Conservation (phyloP, 2,329 filamentous ascomycete genomes). For the Thermomyces lanuginosus region DNA sequence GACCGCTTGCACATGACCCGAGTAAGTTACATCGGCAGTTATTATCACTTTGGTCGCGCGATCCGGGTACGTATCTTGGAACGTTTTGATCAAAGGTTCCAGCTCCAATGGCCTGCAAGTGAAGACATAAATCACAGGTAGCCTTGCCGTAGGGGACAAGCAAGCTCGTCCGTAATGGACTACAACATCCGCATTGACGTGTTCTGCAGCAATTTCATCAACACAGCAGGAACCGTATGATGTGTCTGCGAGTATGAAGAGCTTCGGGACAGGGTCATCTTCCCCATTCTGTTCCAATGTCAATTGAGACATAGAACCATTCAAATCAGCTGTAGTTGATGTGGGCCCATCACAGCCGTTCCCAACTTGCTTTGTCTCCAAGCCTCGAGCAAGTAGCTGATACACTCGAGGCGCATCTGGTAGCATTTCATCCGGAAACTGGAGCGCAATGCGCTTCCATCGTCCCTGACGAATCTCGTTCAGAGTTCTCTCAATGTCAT, state of each 20-base stretch:
- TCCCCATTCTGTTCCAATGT: slow-evolving; percentile 3
- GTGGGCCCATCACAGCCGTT: neutral
- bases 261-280: slow-evolving; percentile 20
- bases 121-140: slow-evolving; percentile 84
- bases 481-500: slow-evolving; percentile 72
- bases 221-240: slow-evolving; percentile 96
- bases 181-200: slow-evolving; percentile 75
- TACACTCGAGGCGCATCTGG: slow-evolving; percentile 69
- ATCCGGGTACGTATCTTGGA: slow-evolving; percentile 52
- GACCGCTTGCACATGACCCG: slow-evolving; percentile 52
- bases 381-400: slow-evolving; percentile 42
- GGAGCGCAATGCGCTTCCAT: slow-evolving; percentile 70
- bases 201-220: slow-evolving; percentile 90
- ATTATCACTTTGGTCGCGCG: slow-evolving; percentile 51
- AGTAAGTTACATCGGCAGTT: slow-evolving; percentile 80
- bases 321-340: slow-evolving; percentile 9
- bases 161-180: slow-evolving; percentile 91
- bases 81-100: slow-evolving; percentile 41
- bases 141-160: slow-evolving; percentile 68
- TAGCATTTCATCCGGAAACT: slow-evolving; percentile 90
- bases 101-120: slow-evolving; percentile 56
- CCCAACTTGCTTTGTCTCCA: slow-evolving; percentile 18
- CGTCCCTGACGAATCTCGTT: slow-evolving; percentile 53
- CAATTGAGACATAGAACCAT: slow-evolving; percentile 14
- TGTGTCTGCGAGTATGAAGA: slow-evolving; percentile 86